Percentiles rank a stretch among this genome's conserved stretches.
These are phyloP conservation scores for Chaetomium olivaceum DNA, from an alignment of 2,329 filamentous ascomycete genomes.

Conservation along the genomic window DNA sequence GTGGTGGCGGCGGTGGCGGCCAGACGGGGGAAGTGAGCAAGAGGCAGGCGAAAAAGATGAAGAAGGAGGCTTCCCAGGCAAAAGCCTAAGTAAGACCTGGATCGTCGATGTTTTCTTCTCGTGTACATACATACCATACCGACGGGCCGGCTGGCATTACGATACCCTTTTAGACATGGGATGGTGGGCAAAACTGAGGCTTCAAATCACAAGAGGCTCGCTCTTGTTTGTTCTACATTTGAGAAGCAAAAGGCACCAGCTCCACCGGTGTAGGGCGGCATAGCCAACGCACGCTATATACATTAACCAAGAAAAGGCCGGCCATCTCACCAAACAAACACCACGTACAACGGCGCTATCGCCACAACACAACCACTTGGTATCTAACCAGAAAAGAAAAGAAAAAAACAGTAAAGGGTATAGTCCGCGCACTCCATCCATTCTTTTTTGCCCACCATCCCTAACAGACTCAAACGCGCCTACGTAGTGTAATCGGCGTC, in stretches of 20 bases:
- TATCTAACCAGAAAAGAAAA: conserved; percentile 17
- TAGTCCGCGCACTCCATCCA: conserved; percentile 11
- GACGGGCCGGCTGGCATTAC: conserved; percentile 11
- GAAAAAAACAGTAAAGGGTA: conserved; percentile 19
- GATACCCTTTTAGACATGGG: conserved; percentile 24
- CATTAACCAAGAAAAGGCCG: conserved; percentile 4
- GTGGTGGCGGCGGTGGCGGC: neutral
- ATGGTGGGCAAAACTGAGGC: neutral
- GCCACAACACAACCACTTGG: conserved; percentile 3
- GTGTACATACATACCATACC: conserved; percentile 6
- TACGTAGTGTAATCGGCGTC: conserved; percentile 12
- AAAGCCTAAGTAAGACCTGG: conserved; percentile 5
- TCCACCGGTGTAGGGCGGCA: conserved; percentile 11
- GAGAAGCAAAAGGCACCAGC: conserved; percentile 6
- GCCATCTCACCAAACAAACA: neutral
- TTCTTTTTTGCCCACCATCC: conserved; percentile 1
- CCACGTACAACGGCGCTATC: neutral
- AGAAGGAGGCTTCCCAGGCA: conserved; percentile 36
- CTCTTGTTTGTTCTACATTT: conserved; percentile 1
- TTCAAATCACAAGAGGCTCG: neutral
- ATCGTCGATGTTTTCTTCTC: neutral
- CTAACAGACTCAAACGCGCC: neutral
- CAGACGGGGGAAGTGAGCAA: conserved; percentile 48
- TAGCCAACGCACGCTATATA: conserved; percentile 21
- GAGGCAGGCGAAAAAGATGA: conserved; percentile 60